A percentile compares a stretch with the other conserved stretches of the same genome.
Conservation (phyloP, 2,329 filamentous ascomycete genomes). For the Elsinoe arachidis region DNA sequence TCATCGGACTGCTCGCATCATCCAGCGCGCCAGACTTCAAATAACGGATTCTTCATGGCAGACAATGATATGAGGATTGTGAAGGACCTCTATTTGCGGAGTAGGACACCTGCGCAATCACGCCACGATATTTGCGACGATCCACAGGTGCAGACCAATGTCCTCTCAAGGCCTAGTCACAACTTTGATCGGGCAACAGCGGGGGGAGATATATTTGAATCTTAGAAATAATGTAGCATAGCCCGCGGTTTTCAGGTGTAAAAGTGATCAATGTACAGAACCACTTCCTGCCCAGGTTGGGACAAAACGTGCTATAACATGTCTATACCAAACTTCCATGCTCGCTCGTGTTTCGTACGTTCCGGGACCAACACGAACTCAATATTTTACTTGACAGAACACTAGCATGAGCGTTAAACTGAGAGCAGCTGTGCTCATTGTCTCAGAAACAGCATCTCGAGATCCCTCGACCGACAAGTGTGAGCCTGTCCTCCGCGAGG, state of each 20-base stretch:
- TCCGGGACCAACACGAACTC: neutral
- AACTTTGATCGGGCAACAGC: neutral
- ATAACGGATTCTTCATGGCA: conserved; percentile 13
- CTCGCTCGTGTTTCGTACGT: no score
- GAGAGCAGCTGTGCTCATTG: conserved; percentile 64
- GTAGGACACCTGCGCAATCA: no score
- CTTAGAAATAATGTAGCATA: conserved; percentile 11
- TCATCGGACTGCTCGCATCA: conserved; percentile 82
- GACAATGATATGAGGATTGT: neutral
- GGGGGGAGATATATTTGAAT: neutral
- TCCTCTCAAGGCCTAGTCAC: no score
- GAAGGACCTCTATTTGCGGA: no score
- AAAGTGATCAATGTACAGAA: conserved; percentile 7
- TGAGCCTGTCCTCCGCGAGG: conserved; percentile 55
- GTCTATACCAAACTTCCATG: neutral
- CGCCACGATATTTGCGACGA: no score
- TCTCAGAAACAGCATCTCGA: conserved; percentile 81
- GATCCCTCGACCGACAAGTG: conserved; percentile 74
- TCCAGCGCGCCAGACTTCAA: conserved; percentile 71
- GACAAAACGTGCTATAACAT: neutral
- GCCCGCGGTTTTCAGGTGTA: conserved; percentile 12
- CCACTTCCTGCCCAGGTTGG: neutral
- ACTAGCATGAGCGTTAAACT: neutral
- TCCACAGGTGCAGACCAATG: no score
- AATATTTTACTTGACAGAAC: neutral